A percentile compares a stretch with the other conserved stretches of the same genome.
Conservation (phyloP, 768 basidiomycete species). For the Daedaleopsis nitida region DNA sequence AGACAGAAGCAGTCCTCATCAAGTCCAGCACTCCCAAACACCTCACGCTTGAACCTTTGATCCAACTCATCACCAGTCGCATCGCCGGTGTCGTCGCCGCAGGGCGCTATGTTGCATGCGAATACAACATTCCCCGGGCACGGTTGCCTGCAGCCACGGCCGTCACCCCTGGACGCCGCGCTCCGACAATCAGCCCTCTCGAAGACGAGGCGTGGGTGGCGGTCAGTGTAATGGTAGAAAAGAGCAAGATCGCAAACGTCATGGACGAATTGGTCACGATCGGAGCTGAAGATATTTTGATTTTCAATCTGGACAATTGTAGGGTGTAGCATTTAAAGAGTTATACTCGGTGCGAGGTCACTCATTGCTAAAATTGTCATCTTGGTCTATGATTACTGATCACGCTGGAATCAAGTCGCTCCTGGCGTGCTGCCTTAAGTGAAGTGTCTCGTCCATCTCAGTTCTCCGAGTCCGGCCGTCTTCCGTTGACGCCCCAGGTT, state of each 20-base stretch:
- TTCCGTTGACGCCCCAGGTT: no score
- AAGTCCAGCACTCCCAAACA: conserved; percentile 69
- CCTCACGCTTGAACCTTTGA: conserved; percentile 62
- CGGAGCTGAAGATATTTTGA: conserved; percentile 90
- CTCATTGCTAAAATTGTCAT: no score
- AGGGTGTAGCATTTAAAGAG: conserved; percentile 56
- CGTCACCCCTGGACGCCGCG: conserved; percentile 88
- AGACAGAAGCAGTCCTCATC: conserved; percentile 92
- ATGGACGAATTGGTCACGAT: conserved; percentile 86
- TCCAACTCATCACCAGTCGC: conserved; percentile 80
- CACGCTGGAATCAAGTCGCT: no score
- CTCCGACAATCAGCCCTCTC: conserved; percentile 83
- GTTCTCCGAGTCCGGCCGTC: no score
- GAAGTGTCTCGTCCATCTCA: no score
- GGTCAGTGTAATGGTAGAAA: conserved; percentile 91
- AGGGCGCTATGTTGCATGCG: conserved; percentile 82
- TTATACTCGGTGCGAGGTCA: no score
- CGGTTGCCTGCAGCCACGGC: conserved; percentile 59
- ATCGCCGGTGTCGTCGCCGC: conserved; percentile 93
- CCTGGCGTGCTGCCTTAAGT: no score
- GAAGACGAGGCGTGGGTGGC: conserved; percentile 89
- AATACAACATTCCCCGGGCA: conserved; percentile 85
- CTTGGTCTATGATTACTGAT: no score
- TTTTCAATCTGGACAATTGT: conserved; percentile 92
- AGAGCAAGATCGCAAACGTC: conserved; percentile 70